Evolutionary conservation across 164 flowering plant genomes (phyloP).

Genomic region (Echeveria elegans): DNA sequence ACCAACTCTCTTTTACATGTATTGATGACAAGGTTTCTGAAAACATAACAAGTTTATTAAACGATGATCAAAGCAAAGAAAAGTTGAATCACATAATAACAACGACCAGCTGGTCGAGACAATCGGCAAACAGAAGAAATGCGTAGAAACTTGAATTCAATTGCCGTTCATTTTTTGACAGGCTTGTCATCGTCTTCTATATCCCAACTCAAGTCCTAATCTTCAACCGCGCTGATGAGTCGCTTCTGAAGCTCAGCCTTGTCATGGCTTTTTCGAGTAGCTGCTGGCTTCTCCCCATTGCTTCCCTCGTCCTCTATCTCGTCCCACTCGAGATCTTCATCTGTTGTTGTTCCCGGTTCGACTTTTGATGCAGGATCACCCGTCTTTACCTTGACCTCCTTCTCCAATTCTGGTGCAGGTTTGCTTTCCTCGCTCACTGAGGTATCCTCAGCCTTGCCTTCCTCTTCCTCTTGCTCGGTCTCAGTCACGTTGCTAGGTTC

Average conservation of each 20-base stretch:
- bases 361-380: slow-evolving; percentile 7
- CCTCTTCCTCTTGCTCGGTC: background rate
- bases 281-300: slow-evolving; percentile 46
- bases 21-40: too few relatives aligned
- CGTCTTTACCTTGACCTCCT: slow-evolving; percentile 10
- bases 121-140: too few relatives aligned
- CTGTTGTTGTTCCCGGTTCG: slow-evolving; percentile 45
- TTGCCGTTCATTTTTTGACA: slow-evolving; percentile 33
- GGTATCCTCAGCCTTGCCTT: slow-evolving; percentile 3
- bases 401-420: background rate
- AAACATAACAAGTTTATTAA: too few relatives aligned
- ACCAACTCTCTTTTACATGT: too few relatives aligned
- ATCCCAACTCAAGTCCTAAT: slow-evolving; percentile 86
- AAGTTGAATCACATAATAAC: too few relatives aligned
- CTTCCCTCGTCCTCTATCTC: slow-evolving; percentile 83
- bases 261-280: slow-evolving; percentile 24
- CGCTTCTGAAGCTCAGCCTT: slow-evolving; percentile 50
- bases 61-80: too few relatives aligned
- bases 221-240: slow-evolving; percentile 60
- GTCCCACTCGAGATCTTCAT: slow-evolving; percentile 91
- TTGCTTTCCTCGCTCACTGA: slow-evolving; percentile 7
- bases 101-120: too few relatives aligned
- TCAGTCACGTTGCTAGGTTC: background rate
- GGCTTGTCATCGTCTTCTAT: slow-evolving; percentile 81
- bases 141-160: background rate